Percentiles rank a stretch among this genome's conserved stretches.
phyloP scores from a whole-genome alignment of 2,329 filamentous ascomycete genomes.

The Penicillium palitans region DNA sequence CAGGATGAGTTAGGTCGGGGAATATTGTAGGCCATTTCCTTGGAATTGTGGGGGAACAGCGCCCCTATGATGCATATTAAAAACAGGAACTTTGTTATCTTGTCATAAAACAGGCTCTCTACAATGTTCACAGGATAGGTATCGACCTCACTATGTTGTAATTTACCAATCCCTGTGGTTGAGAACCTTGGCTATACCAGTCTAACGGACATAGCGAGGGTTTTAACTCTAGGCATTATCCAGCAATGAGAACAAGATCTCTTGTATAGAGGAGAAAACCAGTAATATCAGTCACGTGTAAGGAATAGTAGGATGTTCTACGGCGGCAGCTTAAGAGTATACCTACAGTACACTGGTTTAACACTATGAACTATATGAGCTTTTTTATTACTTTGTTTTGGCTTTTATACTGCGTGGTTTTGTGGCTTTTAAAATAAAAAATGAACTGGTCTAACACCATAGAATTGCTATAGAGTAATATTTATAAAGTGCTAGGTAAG shows the following conservation, averaged over 20 bases:
- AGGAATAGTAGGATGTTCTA: no score
- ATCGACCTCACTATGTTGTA: not conserved
- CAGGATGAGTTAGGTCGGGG: no score
- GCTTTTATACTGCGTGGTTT: no score
- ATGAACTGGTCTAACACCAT: no score
- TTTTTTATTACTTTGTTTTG: no score
- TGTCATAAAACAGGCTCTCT: not conserved
- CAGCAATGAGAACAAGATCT: not conserved
- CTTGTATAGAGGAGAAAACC: not conserved
- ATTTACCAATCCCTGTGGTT: not conserved
- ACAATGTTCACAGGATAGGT: not conserved
- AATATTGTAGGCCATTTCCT: not conserved
- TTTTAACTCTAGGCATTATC: not conserved
- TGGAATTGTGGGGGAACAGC: not conserved
- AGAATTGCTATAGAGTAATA: no score
- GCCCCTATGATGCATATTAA: not conserved
- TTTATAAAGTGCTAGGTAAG: no score
- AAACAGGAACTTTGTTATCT: not conserved
- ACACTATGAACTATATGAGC: no score
- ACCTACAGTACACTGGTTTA: no score
- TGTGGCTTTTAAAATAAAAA: no score
- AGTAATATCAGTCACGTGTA: no score
- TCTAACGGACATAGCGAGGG: not conserved
- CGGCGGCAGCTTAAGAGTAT: no score
- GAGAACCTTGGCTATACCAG: not conserved